These are phyloP conservation scores for Podospora australis DNA, from an alignment of 495 filamentous ascomycete species.

Conservation along the genomic window DNA sequence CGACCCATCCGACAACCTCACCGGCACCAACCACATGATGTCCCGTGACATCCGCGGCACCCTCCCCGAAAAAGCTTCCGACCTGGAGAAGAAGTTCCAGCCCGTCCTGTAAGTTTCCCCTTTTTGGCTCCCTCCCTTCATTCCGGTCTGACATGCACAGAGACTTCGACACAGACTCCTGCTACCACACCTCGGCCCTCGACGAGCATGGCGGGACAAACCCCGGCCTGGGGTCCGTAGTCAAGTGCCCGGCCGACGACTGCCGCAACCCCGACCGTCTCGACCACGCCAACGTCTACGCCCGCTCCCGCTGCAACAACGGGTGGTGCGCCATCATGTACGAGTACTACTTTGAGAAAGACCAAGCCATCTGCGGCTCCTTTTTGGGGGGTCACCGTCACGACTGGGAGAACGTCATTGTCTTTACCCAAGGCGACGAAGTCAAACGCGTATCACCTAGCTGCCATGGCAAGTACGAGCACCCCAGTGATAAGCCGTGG, in stretches of 20 bases:
- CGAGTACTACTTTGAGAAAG: constrained; percentile 35
- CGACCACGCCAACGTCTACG: constrained; percentile 27
- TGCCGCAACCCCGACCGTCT: constrained; percentile 24
- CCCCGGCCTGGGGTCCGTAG: constrained; percentile 12
- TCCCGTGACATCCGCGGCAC: not conserved
- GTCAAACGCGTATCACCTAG: constrained; percentile 25
- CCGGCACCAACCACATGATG: not conserved
- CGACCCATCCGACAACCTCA: not conserved
- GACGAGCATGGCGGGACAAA: constrained; percentile 24
- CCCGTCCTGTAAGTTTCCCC: too few relatives aligned
- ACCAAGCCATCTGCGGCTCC: constrained; percentile 16
- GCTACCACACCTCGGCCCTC: constrained; percentile 30
- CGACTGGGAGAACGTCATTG: constrained; percentile 34
- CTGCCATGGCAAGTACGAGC: constrained; percentile 24
- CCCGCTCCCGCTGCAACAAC: constrained; percentile 28
- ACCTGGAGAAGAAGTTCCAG: constrained; percentile 19
- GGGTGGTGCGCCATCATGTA: constrained; percentile 21
- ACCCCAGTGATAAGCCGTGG: constrained; percentile 3
- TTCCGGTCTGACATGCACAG: too few relatives aligned
- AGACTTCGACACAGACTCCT: constrained; percentile 32
- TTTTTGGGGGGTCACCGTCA: constrained; percentile 24
- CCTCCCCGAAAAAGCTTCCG: not conserved
- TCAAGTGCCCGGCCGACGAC: constrained; percentile 12
- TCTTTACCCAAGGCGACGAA: constrained; percentile 22
- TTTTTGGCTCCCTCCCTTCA: too few relatives aligned